A percentile compares a stretch with the other conserved stretches of the same genome.
Evolutionary conservation across 2,329 filamentous ascomycete species (phyloP).

Genomic region (Pseudogymnoascus verrucosus): DNA sequence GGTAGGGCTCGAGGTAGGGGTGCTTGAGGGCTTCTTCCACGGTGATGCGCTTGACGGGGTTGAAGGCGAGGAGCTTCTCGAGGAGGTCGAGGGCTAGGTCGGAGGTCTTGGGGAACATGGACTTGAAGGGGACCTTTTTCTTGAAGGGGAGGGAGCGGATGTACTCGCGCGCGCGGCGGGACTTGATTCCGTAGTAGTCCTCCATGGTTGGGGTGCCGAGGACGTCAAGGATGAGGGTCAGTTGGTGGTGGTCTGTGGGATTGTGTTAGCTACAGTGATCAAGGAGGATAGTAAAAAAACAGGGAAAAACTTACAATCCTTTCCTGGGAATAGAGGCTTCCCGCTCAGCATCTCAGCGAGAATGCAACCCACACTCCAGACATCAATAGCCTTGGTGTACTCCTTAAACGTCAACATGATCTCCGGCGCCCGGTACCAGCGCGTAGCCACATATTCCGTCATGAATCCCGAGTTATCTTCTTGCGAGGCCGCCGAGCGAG

Average conservation of each 20-base stretch:
- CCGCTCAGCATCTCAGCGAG: slow-evolving; percentile 97
- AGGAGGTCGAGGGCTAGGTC: slow-evolving; percentile 87
- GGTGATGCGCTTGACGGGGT: slow-evolving; percentile 96
- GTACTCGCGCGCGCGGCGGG: slow-evolving; percentile 91
- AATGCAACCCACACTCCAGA: slow-evolving; percentile 98
- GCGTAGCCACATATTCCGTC: slow-evolving; percentile 99
- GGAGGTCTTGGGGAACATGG: slow-evolving; percentile 98
- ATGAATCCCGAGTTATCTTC: slow-evolving; percentile 99
- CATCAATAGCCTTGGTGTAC: slow-evolving; percentile 98
- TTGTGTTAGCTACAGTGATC: slow-evolving; percentile 10
- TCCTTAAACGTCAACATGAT: slow-evolving; percentile 99
- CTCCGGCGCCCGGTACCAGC: slow-evolving; percentile 97
- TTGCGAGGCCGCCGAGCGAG: slow-evolving; percentile 88
- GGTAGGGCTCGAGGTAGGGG: slow-evolving; percentile 96
- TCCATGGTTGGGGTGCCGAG: slow-evolving; percentile 99
- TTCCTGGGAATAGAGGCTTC: slow-evolving; percentile 95
- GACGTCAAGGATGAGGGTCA: slow-evolving; percentile 94
- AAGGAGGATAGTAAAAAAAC: neutral
- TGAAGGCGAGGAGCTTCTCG: slow-evolving; percentile 94
- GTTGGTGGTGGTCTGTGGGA: slow-evolving; percentile 82
- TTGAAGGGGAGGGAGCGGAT: slow-evolving; percentile 97
- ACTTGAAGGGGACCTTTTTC: slow-evolving; percentile 98
- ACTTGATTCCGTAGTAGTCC: slow-evolving; percentile 99
- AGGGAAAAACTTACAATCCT: slow-evolving; percentile 68
- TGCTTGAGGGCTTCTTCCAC: slow-evolving; percentile 96